phyloP scores from a whole-genome alignment of 2,329 filamentous ascomycete species.

The Colletotrichum siamense region DNA sequence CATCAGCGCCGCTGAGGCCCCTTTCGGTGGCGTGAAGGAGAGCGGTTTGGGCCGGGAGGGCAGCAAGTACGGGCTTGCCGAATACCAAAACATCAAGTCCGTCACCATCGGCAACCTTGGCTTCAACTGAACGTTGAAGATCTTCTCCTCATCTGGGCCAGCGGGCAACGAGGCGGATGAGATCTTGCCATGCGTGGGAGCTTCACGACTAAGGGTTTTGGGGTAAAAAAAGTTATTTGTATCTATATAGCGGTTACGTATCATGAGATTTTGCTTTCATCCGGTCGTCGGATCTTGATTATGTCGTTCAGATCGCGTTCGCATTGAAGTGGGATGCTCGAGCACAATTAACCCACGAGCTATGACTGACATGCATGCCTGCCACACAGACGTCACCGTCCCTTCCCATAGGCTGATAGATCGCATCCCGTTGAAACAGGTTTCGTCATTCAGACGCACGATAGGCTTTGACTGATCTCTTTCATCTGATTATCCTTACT shows the following conservation, averaged over 20 bases:
- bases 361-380: background rate
- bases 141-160: background rate
- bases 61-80: conserved; percentile 34
- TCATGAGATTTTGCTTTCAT: background rate
- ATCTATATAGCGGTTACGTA: background rate
- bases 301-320: background rate
- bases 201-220: background rate
- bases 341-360: background rate
- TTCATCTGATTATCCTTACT: background rate
- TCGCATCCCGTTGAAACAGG: background rate
- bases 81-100: conserved; percentile 32
- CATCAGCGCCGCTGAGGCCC: conserved; percentile 37
- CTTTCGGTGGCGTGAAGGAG: conserved; percentile 41
- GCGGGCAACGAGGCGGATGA: background rate
- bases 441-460: background rate
- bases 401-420: background rate
- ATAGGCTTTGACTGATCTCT: background rate
- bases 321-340: background rate
- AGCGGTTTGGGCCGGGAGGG: conserved; percentile 39
- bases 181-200: background rate
- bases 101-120: background rate
- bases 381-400: background rate
- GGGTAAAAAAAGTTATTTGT: background rate
- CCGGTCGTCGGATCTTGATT: background rate
- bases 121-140: background rate